A percentile compares a stretch with the other conserved stretches of the same genome.
Conservation (phyloP, 495 filamentous ascomycete species). For the Chaetomium cochliodes region DNA sequence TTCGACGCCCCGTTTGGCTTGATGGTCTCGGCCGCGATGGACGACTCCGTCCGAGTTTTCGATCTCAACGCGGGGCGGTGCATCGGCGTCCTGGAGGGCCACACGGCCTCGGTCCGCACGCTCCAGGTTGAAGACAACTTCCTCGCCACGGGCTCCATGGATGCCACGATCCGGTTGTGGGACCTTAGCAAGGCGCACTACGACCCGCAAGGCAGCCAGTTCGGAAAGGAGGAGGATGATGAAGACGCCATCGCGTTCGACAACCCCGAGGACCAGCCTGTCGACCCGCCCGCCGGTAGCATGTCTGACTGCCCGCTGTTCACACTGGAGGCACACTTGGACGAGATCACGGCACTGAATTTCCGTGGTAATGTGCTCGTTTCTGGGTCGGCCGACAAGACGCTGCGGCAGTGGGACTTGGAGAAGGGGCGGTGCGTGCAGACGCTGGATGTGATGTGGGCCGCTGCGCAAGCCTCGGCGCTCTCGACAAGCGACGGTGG, state of each 20-base stretch:
- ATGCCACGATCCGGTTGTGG: slow-evolving; percentile 93
- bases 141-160: slow-evolving; percentile 91
- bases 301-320: slow-evolving; percentile 86
- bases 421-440: slow-evolving; percentile 94
- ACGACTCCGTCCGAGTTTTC: slow-evolving; percentile 97
- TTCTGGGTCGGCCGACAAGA: slow-evolving; percentile 96
- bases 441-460: slow-evolving; percentile 98
- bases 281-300: slow-evolving; percentile 64
- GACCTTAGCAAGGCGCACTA: slow-evolving; percentile 68
- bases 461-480: slow-evolving; percentile 84
- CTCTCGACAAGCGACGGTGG: slow-evolving; percentile 54
- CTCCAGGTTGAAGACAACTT: slow-evolving; percentile 96
- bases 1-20: slow-evolving; percentile 96
- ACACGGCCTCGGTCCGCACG: slow-evolving; percentile 89
- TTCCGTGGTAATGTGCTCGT: slow-evolving; percentile 86
- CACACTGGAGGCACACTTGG: slow-evolving; percentile 85
- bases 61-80: slow-evolving; percentile 91
- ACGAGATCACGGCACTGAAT: slow-evolving; percentile 90
- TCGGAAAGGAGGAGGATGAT: slow-evolving; percentile 63
- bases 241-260: slow-evolving; percentile 61
- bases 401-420: slow-evolving; percentile 94
- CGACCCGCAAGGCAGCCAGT: slow-evolving; percentile 60
- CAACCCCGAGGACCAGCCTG: slow-evolving; percentile 57
- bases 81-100: slow-evolving; percentile 85
- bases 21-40: slow-evolving; percentile 89